Percentiles rank a stretch among this genome's conserved stretches.
Evolutionary conservation across 257 asterid genomes (phyloP).

Genomic region (Solanum corneliomulleri): DNA sequence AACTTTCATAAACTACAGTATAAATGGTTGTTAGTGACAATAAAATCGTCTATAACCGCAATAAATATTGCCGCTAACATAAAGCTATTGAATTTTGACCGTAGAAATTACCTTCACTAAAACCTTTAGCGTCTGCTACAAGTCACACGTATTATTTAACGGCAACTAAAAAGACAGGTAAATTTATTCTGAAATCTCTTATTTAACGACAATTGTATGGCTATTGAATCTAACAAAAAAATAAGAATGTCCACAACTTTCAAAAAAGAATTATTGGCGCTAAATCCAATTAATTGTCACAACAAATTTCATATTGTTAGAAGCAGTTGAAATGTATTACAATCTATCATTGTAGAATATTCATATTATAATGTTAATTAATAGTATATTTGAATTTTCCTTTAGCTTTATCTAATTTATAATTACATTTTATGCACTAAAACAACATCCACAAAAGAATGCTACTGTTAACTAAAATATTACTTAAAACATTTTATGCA

Average conservation of each 20-base stretch:
- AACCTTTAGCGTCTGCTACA: neutral
- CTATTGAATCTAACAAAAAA: neutral
- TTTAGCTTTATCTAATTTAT: neutral
- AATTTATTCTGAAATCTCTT: neutral
- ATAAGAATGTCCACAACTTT: neutral
- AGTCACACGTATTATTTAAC: neutral
- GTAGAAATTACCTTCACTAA: too few species aligned
- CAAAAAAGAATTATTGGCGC: neutral
- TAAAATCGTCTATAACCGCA: too few species aligned
- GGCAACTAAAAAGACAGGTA: neutral
- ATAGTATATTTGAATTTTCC: neutral
- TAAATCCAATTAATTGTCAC: neutral
- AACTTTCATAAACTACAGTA: too few species aligned
- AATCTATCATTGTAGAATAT: neutral
- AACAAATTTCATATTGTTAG: neutral
- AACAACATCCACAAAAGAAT: neutral
- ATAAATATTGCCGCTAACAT: too few species aligned
- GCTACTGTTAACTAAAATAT: neutral
- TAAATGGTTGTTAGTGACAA: too few species aligned
- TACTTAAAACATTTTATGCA: too few species aligned
- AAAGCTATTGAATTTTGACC: too few species aligned
- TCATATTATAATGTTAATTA: too few species aligned
- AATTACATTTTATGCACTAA: neutral
- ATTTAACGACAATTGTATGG: neutral
- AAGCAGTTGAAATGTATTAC: neutral